phyloP scores from a whole-genome alignment of 495 filamentous ascomycete species.

The Friedmanniomyces endolithicus region DNA sequence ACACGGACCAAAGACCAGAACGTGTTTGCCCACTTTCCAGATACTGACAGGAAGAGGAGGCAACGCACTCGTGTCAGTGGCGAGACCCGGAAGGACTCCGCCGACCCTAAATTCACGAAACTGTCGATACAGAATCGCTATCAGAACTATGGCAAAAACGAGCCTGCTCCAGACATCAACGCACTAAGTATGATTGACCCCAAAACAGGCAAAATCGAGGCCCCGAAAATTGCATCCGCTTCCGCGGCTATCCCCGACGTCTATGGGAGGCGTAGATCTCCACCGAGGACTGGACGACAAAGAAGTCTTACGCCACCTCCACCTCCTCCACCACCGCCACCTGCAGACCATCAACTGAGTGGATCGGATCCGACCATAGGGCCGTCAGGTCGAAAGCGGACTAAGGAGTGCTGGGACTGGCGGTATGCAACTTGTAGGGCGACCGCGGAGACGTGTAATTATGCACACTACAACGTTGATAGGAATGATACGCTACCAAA shows the following conservation, averaged over 20 bases:
- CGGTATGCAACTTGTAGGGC: not conserved
- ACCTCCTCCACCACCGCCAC: not conserved
- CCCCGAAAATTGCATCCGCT: not conserved
- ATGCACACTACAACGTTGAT: not conserved
- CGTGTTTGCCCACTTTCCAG: slow-evolving; percentile 3
- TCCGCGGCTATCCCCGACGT: slow-evolving; percentile 3
- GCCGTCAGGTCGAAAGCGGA: not conserved
- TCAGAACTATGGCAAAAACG: slow-evolving; percentile 12
- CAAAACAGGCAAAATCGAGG: slow-evolving; percentile 11
- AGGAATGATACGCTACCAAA: not conserved
- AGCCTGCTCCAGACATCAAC: slow-evolving; percentile 13
- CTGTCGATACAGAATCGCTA: slow-evolving; percentile 7
- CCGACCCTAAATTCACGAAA: slow-evolving; percentile 1
- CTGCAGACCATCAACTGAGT: not conserved
- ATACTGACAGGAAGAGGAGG: not conserved
- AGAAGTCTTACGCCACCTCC: not conserved
- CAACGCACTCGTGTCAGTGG: slow-evolving; percentile 1
- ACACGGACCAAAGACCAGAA: not conserved
- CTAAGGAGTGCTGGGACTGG: not conserved
- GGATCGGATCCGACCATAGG: not conserved
- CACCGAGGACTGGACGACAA: not conserved
- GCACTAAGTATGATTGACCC: slow-evolving; percentile 12
- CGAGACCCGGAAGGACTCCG: slow-evolving; percentile 7
- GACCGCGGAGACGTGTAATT: not conserved
- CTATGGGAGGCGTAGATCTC: slow-evolving; percentile 9